A percentile compares a stretch with the other conserved stretches of the same genome.
These are phyloP conservation scores for Carex cristatella DNA, from an alignment of 176 grass and related monocot genomes.

Conservation along the genomic window DNA sequence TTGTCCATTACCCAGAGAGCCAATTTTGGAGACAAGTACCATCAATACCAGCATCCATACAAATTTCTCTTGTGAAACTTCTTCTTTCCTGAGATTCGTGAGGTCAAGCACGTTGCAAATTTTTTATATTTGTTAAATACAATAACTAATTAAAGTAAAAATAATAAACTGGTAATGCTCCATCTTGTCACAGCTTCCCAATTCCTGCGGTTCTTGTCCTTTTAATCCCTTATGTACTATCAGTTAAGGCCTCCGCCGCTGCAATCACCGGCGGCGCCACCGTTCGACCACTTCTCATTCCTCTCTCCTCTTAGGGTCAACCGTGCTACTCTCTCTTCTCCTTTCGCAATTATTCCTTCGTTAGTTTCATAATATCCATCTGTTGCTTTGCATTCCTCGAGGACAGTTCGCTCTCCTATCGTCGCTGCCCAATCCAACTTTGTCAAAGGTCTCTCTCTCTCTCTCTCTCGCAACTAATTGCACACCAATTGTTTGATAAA, in stretches of 20 bases:
- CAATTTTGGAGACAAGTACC: not conserved
- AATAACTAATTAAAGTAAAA: no score
- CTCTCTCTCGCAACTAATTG: not conserved
- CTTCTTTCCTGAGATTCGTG: no score
- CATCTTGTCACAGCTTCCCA: not conserved
- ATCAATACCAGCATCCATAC: not conserved
- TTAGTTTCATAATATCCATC: no score
- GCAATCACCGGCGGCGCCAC: not conserved
- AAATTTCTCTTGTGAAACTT: not conserved
- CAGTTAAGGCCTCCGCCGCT: not conserved
- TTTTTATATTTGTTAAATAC: no score
- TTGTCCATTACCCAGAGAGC: not conserved
- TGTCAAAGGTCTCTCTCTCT: not conserved
- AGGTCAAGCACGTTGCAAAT: no score
- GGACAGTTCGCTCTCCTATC: no score
- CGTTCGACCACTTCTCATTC: not conserved
- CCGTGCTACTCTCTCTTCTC: no score
- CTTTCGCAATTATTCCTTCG: no score
- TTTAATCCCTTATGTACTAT: not conserved
- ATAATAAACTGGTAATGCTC: no score
- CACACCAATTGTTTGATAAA: constrained; percentile 4
- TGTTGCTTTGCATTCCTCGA: no score
- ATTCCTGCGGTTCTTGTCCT: not conserved
- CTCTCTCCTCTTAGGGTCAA: not conserved
- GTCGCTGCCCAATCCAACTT: no score